Evolutionary conservation across 768 basidiomycete genomes (phyloP), one percentile per base, ranked within the genome.

Genomic region (Psilocybe cyanescens): DNA sequence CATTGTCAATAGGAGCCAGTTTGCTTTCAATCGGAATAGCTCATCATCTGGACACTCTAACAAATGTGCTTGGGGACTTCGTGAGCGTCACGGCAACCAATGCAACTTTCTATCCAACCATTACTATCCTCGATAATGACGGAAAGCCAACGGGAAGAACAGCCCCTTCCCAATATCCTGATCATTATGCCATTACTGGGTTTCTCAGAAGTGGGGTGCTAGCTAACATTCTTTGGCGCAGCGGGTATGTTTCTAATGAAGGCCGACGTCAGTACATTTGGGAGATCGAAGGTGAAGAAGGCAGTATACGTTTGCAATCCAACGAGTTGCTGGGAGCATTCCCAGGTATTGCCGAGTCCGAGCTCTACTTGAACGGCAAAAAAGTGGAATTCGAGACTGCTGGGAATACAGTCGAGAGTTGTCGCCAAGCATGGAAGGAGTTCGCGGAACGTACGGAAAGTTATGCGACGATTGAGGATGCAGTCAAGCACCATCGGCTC

Each of bases 281-380:
- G 76, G 65, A 69, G 53, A 77, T 78, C 35, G 73, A 77, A 35
- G 77, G 76, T 6, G 75, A 76, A 45, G 70, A 74, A 0, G 75
- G 75, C 0, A 64, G 62, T 8, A 73, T 66, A 9, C 30, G 56
- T 37, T 53, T 70, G 51, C 62, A 66, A 45, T 57, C 54, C 14
- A 49, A 55, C n/a, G 14, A 17, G 5, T 7, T 55, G 19, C 16
- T 28, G 17, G 65, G 57, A 5, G 46, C 33, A 8, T 44, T 59
- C 30, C 33, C 63, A 3, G 48, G 50, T 28, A 19, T 49, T 4
- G 24, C 24, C 7, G 61, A 67, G 16, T 61, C 62, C 4, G 49
- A 60, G 5, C 28, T 68, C 4, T 70, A 59, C 58, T 39, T 70
- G 29, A 67, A 67, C 28, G 68, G 68, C 9, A 59, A 70, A 50